A percentile compares a stretch with the other conserved stretches of the same genome.
Evolutionary conservation across 495 filamentous ascomycete genomes (phyloP).

Genomic region (Viridothelium virens): DNA sequence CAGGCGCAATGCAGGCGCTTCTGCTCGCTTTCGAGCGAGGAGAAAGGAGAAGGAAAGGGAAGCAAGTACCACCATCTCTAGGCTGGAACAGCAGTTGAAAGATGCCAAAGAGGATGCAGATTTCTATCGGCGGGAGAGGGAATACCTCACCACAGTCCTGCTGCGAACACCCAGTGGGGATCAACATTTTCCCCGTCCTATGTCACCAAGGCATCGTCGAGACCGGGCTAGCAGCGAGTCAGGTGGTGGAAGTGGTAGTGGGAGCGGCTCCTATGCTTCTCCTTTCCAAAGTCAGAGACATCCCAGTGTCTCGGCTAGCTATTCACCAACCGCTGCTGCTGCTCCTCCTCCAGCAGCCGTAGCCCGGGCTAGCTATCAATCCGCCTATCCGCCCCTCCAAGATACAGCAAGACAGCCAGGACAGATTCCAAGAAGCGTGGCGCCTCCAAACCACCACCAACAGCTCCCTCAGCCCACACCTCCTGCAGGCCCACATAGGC

Average conservation of each 20-base stretch:
- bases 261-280: slow-evolving; percentile 6
- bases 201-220: slow-evolving; percentile 26
- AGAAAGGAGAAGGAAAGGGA: slow-evolving; percentile 85
- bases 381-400: neutral
- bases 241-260: neutral
- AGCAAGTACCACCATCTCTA: slow-evolving; percentile 56
- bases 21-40: slow-evolving; percentile 77
- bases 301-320: slow-evolving; percentile 2
- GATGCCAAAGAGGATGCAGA: slow-evolving; percentile 36
- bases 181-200: slow-evolving; percentile 32
- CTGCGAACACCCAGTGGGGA: slow-evolving; percentile 28
- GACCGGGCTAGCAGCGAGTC: neutral
- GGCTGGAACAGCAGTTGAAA: slow-evolving; percentile 51
- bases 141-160: slow-evolving; percentile 31
- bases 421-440: neutral
- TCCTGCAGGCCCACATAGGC: slow-evolving; percentile 10
- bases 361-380: neutral
- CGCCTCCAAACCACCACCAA: slow-evolving; percentile 22
- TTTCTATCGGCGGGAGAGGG: slow-evolving; percentile 37
- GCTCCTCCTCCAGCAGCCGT: neutral
- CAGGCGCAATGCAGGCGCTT: slow-evolving; percentile 80
- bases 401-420: slow-evolving; percentile 1
- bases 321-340: neutral
- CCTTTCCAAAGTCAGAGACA: slow-evolving; percentile 4
- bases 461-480: slow-evolving; percentile 17